Percentiles rank a stretch among this genome's conserved stretches.
phyloP scores from a whole-genome alignment of 1,139 yeast genomes.

The Saccharomyces hybrid region DNA sequence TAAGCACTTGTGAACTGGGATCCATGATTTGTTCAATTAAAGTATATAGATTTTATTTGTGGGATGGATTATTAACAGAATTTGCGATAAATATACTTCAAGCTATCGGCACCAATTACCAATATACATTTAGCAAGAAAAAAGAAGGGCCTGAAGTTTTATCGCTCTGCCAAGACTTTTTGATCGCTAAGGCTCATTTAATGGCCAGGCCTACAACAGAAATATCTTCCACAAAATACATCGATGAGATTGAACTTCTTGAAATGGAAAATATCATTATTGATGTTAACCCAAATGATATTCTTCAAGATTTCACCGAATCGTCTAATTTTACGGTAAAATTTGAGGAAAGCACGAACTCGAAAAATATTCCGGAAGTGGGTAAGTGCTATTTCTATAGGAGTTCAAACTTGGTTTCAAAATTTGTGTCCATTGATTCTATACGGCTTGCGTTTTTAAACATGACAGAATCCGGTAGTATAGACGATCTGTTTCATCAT shows the following conservation, averaged over 20 bases:
- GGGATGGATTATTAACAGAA: conserved; percentile 9
- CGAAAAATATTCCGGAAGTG: conserved; percentile 5
- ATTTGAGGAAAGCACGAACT: conserved; percentile 2
- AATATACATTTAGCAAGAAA: conserved; percentile 2
- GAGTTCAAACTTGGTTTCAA: conserved; percentile 13
- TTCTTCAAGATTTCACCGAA: conserved; percentile 5
- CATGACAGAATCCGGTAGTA: conserved; percentile 9
- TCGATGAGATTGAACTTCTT: neutral
- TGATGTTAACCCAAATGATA: conserved; percentile 3
- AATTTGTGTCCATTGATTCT: conserved; percentile 17
- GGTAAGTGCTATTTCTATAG: conserved; percentile 19
- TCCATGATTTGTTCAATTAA: conserved; percentile 27
- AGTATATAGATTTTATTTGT: conserved; percentile 16
- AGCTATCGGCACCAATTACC: conserved; percentile 7
- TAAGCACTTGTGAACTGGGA: conserved; percentile 19
- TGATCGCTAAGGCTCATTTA: neutral
- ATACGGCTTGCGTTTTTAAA: conserved; percentile 11
- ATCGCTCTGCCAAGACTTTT: neutral
- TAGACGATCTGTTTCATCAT: conserved; percentile 10
- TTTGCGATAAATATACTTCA: conserved; percentile 6
- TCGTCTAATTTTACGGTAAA: conserved; percentile 2
- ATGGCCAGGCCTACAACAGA: neutral
- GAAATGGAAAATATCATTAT: conserved; percentile 1
- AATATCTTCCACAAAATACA: neutral
- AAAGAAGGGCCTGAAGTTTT: neutral